A percentile compares a stretch with the other conserved stretches of the same genome.
phyloP scores from a whole-genome alignment of 371 early-diverging fungal genomes.

The Mucor velutinosus region DNA sequence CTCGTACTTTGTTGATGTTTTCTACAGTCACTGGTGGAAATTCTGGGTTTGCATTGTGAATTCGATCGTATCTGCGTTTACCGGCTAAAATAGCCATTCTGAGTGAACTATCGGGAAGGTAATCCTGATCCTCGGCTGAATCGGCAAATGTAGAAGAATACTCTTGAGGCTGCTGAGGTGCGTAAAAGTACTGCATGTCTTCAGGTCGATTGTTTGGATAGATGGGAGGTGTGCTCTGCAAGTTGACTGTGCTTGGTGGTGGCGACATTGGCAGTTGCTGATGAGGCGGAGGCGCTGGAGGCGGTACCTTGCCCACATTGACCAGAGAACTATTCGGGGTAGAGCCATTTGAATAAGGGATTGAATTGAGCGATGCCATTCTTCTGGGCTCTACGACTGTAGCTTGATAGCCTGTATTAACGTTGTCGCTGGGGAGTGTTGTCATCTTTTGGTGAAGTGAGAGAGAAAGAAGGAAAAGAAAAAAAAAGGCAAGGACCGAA shows the following conservation, averaged over 20 bases:
- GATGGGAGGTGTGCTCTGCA: neutral
- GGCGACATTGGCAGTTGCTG: neutral
- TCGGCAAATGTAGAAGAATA: neutral
- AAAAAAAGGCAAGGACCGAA: neutral
- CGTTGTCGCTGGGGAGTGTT: neutral
- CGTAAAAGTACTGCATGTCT: constrained; percentile 1
- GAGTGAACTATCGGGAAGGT: constrained; percentile 24
- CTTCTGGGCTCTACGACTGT: neutral
- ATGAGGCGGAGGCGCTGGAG: neutral
- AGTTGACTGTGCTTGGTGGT: neutral
- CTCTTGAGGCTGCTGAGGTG: neutral
- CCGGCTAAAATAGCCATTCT: constrained; percentile 12
- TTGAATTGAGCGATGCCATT: neutral
- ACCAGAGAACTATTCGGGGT: neutral
- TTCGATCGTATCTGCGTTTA: constrained; percentile 14
- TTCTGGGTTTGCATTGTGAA: constrained; percentile 6
- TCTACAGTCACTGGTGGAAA: constrained; percentile 52
- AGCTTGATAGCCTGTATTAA: neutral
- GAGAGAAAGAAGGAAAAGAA: neutral
- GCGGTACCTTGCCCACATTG: neutral
- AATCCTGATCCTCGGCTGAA: constrained; percentile 11
- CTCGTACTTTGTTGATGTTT: constrained; percentile 71
- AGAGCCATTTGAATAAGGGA: neutral
- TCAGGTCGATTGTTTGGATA: constrained; percentile 11
- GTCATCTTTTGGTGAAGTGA: neutral